These are phyloP conservation scores for Leccinum disarticulatum DNA, from an alignment of 768 basidiomycete species.

Conservation along the genomic window DNA sequence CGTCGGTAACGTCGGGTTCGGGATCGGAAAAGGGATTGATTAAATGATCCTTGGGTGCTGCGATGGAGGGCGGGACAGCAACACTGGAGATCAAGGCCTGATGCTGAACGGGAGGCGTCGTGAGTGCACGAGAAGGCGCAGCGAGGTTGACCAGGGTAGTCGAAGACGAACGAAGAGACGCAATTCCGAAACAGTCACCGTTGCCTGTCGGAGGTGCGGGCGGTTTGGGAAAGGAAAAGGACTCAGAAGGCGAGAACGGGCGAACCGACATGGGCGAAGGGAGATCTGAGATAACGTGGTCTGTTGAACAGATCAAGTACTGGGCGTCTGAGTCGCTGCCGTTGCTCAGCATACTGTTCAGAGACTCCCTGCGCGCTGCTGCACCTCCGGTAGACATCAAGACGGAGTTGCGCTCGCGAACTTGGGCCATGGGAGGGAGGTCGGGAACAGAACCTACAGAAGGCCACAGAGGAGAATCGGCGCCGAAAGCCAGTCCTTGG, in stretches of 20 bases:
- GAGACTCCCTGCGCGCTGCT: conserved; percentile 36
- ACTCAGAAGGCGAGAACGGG: conserved; percentile 66
- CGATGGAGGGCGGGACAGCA: neutral
- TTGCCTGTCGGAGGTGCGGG: conserved; percentile 30
- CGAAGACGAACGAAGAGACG: conserved; percentile 15
- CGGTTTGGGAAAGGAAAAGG: conserved; percentile 68
- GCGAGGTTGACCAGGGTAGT: conserved; percentile 19
- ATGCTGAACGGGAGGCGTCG: conserved; percentile 14
- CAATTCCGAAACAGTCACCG: neutral
- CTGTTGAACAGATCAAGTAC: conserved; percentile 37
- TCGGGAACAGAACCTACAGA: conserved; percentile 31
- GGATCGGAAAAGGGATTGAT: conserved; percentile 39
- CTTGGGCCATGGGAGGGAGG: conserved; percentile 56
- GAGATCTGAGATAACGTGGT: conserved; percentile 18
- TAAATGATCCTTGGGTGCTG: conserved; percentile 13
- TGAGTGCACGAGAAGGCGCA: conserved; percentile 18
- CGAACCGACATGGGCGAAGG: conserved; percentile 59
- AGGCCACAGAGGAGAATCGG: conserved; percentile 19
- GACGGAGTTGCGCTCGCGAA: conserved; percentile 38
- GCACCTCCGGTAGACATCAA: conserved; percentile 26
- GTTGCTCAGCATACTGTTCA: conserved; percentile 40
- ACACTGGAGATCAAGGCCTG: neutral
- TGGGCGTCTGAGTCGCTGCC: conserved; percentile 39
- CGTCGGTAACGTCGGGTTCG: conserved; percentile 34
- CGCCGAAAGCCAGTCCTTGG: conserved; percentile 33